phyloP scores from a whole-genome alignment of 345 rosid species.

The Pseudoturritis turrita region DNA sequence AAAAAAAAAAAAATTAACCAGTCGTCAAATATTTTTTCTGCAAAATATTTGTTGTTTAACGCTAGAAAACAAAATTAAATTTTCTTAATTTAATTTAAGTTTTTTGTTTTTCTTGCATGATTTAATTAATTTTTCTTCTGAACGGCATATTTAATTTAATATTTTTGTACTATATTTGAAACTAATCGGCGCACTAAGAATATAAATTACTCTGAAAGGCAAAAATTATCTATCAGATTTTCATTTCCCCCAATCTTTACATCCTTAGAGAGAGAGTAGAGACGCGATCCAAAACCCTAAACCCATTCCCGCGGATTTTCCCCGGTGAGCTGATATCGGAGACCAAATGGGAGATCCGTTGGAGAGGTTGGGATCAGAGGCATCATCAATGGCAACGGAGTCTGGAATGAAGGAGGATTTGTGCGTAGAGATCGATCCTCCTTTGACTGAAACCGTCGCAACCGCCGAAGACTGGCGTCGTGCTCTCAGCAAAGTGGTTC shows the following conservation, averaged over 20 bases:
- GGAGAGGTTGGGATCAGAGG: conserved; percentile 51
- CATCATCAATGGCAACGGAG: conserved; percentile 41
- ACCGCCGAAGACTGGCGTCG: conserved; percentile 86
- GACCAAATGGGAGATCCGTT: conserved; percentile 47
- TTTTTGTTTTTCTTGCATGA: no score
- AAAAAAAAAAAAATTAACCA: no score
- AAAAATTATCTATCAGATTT: conserved; percentile 5
- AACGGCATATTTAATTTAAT: neutral
- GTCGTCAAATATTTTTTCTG: no score
- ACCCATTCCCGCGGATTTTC: conserved; percentile 24
- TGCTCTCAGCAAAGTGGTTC: conserved; percentile 69
- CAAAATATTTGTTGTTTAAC: no score
- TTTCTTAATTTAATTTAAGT: no score
- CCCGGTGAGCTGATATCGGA: neutral
- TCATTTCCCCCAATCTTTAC: conserved; percentile 15
- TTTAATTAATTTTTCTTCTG: no score
- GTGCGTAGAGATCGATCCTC: conserved; percentile 62
- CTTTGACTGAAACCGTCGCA: conserved; percentile 47
- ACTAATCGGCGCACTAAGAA: neutral
- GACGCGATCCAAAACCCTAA: conserved; percentile 32
- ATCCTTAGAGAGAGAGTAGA: neutral
- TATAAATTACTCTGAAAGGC: neutral
- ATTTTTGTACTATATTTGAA: neutral
- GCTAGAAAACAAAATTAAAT: no score
- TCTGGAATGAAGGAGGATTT: conserved; percentile 52